Conservation (phyloP, 495 filamentous ascomycete genomes). For the Parathielavia appendiculata region DNA sequence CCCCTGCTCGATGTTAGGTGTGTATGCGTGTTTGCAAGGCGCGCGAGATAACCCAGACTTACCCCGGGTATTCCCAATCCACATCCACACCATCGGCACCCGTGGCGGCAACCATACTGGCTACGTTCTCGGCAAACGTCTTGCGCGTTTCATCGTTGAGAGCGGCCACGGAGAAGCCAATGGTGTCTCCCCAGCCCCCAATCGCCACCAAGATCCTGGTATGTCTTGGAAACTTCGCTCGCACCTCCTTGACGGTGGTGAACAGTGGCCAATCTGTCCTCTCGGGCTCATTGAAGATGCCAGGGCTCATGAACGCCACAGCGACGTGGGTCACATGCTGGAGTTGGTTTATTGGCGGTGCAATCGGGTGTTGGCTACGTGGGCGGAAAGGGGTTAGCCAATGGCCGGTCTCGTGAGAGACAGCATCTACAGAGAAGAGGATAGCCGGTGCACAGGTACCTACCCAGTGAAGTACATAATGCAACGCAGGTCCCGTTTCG, state of each 20-base stretch:
- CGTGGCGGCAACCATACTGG: constrained; percentile 54
- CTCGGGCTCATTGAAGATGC: constrained; percentile 52
- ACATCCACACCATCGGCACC: constrained; percentile 66
- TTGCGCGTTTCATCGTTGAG: constrained; percentile 47
- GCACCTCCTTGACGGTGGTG: constrained; percentile 51
- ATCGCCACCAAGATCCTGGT: constrained; percentile 67
- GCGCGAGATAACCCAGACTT: constrained; percentile 10
- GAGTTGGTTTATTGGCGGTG: constrained; percentile 44
- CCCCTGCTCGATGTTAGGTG: constrained; percentile 41
- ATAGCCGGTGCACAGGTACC: neutral
- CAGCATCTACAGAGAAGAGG: neutral
- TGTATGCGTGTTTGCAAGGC: neutral
- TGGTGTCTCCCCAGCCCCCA: constrained; percentile 67
- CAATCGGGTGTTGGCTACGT: constrained; percentile 48
- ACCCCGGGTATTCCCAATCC: constrained; percentile 78
- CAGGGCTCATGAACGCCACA: constrained; percentile 61
- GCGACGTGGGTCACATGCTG: constrained; percentile 57
- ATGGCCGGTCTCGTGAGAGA: neutral
- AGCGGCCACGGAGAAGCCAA: constrained; percentile 56
- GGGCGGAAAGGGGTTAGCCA: neutral
- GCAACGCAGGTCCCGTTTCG: constrained; percentile 31
- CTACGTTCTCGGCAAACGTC: constrained; percentile 60
- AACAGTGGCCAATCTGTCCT: constrained; percentile 53
- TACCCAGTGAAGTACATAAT: constrained; percentile 61
- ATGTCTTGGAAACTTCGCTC: constrained; percentile 51